Conservation (phyloP, 805 yeast species). For the Brettanomyces bruxellensis region DNA sequence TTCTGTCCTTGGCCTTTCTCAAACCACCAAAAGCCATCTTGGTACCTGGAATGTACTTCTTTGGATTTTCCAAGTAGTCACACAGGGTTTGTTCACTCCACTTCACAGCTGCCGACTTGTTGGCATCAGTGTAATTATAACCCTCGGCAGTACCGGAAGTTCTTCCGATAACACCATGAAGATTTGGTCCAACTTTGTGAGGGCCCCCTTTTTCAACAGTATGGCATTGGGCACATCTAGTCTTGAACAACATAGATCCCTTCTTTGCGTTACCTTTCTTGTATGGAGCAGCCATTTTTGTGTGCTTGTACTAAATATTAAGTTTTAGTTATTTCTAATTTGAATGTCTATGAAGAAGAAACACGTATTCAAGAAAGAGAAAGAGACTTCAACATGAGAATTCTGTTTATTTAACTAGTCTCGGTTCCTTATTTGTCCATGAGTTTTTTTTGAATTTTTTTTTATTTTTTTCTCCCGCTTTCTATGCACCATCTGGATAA, state of each 20-base stretch:
- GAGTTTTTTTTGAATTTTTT: too few relatives aligned
- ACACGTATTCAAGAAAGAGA: not conserved
- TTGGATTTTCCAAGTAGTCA: constrained; percentile 98
- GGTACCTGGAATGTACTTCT: constrained; percentile 99
- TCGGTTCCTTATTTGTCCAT: too few relatives aligned
- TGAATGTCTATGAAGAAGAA: not conserved
- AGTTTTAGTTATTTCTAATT: constrained; percentile 3
- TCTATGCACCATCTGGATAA: too few relatives aligned
- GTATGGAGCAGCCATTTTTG: constrained; percentile 34
- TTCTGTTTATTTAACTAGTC: too few relatives aligned
- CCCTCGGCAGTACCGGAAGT: constrained; percentile 87
- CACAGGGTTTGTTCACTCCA: constrained; percentile 87
- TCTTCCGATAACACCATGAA: constrained; percentile 92
- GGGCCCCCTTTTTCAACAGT: constrained; percentile 94
- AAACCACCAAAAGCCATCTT: constrained; percentile 99
- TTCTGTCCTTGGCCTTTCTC: constrained; percentile 98
- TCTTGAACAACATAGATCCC: constrained; percentile 97
- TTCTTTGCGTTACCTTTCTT: constrained; percentile 64
- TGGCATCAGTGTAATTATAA: constrained; percentile 95
- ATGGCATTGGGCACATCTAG: constrained; percentile 99
- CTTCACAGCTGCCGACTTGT: constrained; percentile 86
- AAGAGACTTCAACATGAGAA: not conserved
- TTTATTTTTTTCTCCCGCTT: too few relatives aligned
- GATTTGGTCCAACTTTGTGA: constrained; percentile 98
- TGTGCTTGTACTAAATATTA: not conserved